These are phyloP conservation scores for Saxophila tyrrhenica DNA, from an alignment of 495 filamentous ascomycete genomes.

Conservation along the genomic window DNA sequence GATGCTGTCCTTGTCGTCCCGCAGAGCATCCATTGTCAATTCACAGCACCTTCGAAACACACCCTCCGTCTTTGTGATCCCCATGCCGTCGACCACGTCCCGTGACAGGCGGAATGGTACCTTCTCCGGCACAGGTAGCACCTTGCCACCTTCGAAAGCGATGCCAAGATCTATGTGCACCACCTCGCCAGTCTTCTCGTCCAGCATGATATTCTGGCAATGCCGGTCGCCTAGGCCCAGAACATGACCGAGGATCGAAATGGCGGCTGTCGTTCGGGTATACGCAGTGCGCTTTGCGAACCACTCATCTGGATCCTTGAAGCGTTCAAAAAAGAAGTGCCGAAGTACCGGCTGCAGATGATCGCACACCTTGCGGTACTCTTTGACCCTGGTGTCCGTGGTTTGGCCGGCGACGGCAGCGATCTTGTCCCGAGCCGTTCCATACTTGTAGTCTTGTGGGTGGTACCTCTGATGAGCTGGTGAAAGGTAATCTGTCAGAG, in stretches of 20 bases:
- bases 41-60: constrained; percentile 95
- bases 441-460: constrained; percentile 70
- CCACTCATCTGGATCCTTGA: constrained; percentile 91
- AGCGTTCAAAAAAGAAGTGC: constrained; percentile 94
- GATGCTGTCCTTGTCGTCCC: constrained; percentile 86
- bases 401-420: constrained; percentile 54
- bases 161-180: constrained; percentile 96
- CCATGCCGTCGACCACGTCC: constrained; percentile 94
- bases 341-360: constrained; percentile 87
- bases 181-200: constrained; percentile 80
- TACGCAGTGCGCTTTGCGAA: constrained; percentile 78
- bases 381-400: constrained; percentile 56
- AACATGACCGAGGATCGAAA: constrained; percentile 88
- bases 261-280: constrained; percentile 81
- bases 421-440: constrained; percentile 66
- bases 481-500: constrained; percentile 79
- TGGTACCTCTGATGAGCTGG: constrained; percentile 80
- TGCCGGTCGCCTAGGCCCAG: constrained; percentile 93
- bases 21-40: constrained; percentile 85
- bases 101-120: constrained; percentile 93
- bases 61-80: constrained; percentile 87
- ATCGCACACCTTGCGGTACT: constrained; percentile 62
- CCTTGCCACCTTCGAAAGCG: constrained; percentile 88
- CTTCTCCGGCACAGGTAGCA: constrained; percentile 85
- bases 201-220: constrained; percentile 90